These are phyloP conservation scores for Paratinospora sagittata DNA, from an alignment of 164 flowering plant species.

Conservation along the genomic window DNA sequence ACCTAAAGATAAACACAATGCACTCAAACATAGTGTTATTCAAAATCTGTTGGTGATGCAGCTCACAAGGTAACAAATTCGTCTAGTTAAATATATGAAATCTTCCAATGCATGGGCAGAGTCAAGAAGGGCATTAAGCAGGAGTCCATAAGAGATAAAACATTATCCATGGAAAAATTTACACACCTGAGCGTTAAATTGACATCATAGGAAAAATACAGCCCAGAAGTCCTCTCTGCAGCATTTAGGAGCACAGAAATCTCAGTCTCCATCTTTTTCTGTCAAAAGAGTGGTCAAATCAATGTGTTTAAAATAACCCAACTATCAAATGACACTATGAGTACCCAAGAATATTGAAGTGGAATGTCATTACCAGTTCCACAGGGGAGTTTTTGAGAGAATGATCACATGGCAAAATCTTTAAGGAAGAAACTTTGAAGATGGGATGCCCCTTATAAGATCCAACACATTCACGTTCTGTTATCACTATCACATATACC, in stretches of 20 bases:
- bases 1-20: no score
- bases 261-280: conserved; percentile 92
- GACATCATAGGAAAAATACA: conserved; percentile 83
- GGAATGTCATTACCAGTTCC: conserved; percentile 55
- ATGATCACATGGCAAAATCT: conserved; percentile 76
- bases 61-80: no score
- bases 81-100: neutral
- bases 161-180: neutral
- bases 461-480: conserved; percentile 78
- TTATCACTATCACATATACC: conserved; percentile 69
- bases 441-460: conserved; percentile 87
- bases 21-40: no score
- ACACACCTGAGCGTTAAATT: conserved; percentile 81
- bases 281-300: conserved; percentile 24
- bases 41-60: no score
- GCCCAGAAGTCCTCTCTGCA: conserved; percentile 81
- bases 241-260: conserved; percentile 64
- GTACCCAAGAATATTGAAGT: neutral
- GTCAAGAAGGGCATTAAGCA: neutral
- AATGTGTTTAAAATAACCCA: conserved; percentile 8
- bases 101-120: neutral
- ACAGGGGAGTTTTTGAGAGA: conserved; percentile 53
- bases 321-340: neutral
- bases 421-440: conserved; percentile 65
- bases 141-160: neutral